Evolutionary conservation across 1,139 yeast species (phyloP), one percentile per base, ranked within the genome.

Genomic region (Saccharomycopsis crataegensis): DNA sequence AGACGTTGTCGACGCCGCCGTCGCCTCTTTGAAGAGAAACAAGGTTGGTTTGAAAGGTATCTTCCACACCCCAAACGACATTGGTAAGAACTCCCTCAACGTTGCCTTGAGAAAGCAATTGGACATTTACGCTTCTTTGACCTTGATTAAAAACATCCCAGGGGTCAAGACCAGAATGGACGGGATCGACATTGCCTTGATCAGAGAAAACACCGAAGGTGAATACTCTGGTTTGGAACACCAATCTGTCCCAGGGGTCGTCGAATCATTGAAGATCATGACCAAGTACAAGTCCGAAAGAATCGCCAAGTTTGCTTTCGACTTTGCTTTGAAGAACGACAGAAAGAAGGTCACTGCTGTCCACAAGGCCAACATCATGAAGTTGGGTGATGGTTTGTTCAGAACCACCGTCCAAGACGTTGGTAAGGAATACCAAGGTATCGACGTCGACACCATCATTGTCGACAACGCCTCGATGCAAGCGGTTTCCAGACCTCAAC

Each of bases 401-500:
- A 88, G 96, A 78, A 82, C 86, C 72, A 91, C 96, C 62, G 89
- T 91, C 66, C 85, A 89, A 72, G 88, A 86, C 65, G 83, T 93
- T 62, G 98, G 96, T 69, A 82, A 80, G 65, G 91, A 86, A 70
- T 90, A 91, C 77, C 93, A 96, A 60, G 86, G 85, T 60, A 80
- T 93, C 62, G 79, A 79, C 62, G 90, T 84, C 64, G 83, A 82
- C 71, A 96, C 91, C 73, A 87, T 93, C 82, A 93, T 93, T 76
- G 98, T 93, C 65, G 99, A 93, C 76, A 93, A 93, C 69, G 97
- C 99, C 59, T 88, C 97, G 61, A 93, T 93, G 98, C 98, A 93
- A 78, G 97, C 97, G 57, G 99, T 93, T 61, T 91, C 98, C 58
- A 80, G 85, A 74, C 98, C 98, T 64, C 96, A 91, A 73, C 98